These are phyloP conservation scores for Clausena lansium DNA, from an alignment of 345 rosid species.

Conservation along the genomic window DNA sequence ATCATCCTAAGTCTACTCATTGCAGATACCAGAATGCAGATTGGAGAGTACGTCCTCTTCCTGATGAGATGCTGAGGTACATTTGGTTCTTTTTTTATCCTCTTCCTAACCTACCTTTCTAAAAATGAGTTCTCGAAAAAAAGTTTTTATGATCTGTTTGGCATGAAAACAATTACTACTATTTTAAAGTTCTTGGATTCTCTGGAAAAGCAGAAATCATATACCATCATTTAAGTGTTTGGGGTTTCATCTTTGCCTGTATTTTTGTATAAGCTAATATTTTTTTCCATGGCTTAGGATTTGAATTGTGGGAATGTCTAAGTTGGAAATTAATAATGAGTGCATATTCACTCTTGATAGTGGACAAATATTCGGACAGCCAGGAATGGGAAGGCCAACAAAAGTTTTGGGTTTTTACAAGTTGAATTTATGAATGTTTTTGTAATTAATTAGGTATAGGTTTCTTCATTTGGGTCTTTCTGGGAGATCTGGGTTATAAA, in stretches of 20 bases:
- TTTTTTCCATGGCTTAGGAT: background rate
- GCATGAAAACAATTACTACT: background rate
- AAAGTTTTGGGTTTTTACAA: background rate
- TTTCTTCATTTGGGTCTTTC: background rate
- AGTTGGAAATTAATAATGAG: background rate
- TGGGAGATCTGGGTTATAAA: background rate
- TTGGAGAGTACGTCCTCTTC: constrained; percentile 96
- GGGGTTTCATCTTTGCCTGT: background rate
- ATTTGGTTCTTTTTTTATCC: background rate
- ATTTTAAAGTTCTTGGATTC: background rate
- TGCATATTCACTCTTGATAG: background rate
- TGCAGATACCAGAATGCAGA: constrained; percentile 96
- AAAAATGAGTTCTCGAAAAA: background rate
- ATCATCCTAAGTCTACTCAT: background rate
- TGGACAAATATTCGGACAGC: background rate
- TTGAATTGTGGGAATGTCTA: background rate
- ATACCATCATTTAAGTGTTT: background rate
- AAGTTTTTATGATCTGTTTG: background rate
- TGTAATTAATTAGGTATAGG: background rate
- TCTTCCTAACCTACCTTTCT: background rate
- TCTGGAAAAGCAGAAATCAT: background rate
- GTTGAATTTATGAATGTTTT: background rate
- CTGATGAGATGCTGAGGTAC: constrained; percentile 80
- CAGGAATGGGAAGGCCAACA: background rate
- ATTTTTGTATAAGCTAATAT: background rate